These are phyloP conservation scores for Penicillium lagena DNA, from an alignment of 495 filamentous ascomycete species.

Conservation along the genomic window DNA sequence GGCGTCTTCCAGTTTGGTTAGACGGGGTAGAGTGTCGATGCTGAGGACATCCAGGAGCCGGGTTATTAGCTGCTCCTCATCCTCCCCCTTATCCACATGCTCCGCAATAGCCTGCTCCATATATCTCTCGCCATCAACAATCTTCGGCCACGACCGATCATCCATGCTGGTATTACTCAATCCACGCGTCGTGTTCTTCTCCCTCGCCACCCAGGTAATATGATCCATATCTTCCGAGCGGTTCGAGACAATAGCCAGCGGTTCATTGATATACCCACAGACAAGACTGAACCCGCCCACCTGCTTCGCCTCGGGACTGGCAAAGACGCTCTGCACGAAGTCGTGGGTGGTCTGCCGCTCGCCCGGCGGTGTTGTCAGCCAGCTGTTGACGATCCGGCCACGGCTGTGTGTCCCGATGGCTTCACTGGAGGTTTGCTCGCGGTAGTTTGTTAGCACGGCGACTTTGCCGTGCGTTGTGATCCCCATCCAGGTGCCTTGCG, in stretches of 20 bases:
- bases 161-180: constrained; percentile 81
- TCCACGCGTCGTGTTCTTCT: constrained; percentile 60
- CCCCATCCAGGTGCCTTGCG: constrained; percentile 88
- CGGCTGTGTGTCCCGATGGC: constrained; percentile 61
- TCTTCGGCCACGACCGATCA: constrained; percentile 77
- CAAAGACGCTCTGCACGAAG: constrained; percentile 66
- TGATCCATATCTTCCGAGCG: constrained; percentile 55
- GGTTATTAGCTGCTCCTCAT: constrained; percentile 62
- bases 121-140: constrained; percentile 50
- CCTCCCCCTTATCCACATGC: constrained; percentile 38
- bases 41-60: constrained; percentile 65
- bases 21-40: constrained; percentile 62
- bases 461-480: constrained; percentile 78
- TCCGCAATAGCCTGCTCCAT: constrained; percentile 39
- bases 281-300: constrained; percentile 93
- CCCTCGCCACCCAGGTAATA: constrained; percentile 59
- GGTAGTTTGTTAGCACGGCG: constrained; percentile 91
- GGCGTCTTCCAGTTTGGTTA: constrained; percentile 30
- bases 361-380: constrained; percentile 49
- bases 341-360: constrained; percentile 38
- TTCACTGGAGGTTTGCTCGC: constrained; percentile 51
- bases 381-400: constrained; percentile 81
- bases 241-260: constrained; percentile 83
- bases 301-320: constrained; percentile 36
- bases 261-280: constrained; percentile 73